These are phyloP conservation scores for Staphylotrichum longicolle DNA, from an alignment of 495 filamentous ascomycete species.

Conservation along the genomic window DNA sequence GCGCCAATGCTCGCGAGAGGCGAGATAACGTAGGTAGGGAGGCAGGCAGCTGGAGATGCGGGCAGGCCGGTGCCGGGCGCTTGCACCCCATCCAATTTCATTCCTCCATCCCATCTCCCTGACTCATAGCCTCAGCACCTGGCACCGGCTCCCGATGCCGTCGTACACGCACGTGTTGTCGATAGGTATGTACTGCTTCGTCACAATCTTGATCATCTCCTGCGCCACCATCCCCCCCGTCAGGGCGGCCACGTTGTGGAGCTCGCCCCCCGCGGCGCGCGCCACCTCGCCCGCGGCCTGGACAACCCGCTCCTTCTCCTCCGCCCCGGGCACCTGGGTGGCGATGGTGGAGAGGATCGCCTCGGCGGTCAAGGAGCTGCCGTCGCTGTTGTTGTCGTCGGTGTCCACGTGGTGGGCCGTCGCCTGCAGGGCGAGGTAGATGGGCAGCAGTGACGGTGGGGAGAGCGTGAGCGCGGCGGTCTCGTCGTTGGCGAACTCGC, in stretches of 20 bases:
- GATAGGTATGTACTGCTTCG: slow-evolving; percentile 91
- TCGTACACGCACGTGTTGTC: slow-evolving; percentile 94
- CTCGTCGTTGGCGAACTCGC: slow-evolving; percentile 43
- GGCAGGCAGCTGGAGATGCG: background rate
- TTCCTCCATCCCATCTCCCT: slow-evolving; percentile 8
- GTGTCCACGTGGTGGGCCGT: slow-evolving; percentile 33
- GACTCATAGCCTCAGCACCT: slow-evolving; percentile 58
- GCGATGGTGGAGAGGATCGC: slow-evolving; percentile 42
- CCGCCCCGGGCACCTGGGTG: slow-evolving; percentile 45
- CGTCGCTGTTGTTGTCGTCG: slow-evolving; percentile 33
- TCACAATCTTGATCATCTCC: slow-evolving; percentile 94
- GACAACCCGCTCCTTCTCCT: slow-evolving; percentile 45
- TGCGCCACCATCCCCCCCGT: slow-evolving; percentile 91
- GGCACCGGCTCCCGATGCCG: slow-evolving; percentile 75
- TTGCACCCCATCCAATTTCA: no score
- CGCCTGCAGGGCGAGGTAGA: slow-evolving; percentile 73
- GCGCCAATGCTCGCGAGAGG: slow-evolving; percentile 3
- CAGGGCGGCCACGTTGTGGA: slow-evolving; percentile 92
- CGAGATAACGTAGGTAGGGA: no score
- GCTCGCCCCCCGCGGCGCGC: slow-evolving; percentile 76
- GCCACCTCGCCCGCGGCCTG: slow-evolving; percentile 64
- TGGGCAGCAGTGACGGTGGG: slow-evolving; percentile 66
- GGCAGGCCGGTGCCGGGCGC: background rate
- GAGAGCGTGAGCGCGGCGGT: slow-evolving; percentile 41
- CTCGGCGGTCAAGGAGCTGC: slow-evolving; percentile 21